Percentiles rank a stretch among this genome's conserved stretches.
Evolutionary conservation across 371 early-diverging fungal species (phyloP).

Genomic region (Chytridium lagenaria): DNA sequence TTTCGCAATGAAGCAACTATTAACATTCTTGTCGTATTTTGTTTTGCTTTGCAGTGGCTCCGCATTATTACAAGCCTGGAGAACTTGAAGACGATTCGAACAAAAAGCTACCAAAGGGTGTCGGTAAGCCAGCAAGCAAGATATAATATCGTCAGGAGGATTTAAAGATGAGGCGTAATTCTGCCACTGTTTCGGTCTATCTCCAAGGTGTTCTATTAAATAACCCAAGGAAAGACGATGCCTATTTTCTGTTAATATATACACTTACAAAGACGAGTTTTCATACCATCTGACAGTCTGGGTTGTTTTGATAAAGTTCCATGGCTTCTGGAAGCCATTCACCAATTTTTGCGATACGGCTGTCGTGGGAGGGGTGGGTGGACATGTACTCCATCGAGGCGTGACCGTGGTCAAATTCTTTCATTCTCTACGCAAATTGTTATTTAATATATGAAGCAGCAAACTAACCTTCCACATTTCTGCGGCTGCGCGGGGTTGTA

Average conservation of each 20-base stretch:
- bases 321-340: conserved; percentile 75
- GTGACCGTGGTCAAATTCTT: conserved; percentile 37
- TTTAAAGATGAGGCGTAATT: background rate
- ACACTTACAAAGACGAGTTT: too few relatives aligned
- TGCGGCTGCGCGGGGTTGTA: conserved; percentile 85
- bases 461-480: conserved; percentile 52
- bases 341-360: conserved; percentile 71
- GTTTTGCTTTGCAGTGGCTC: conserved; percentile 68
- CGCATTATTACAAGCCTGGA: conserved; percentile 87
- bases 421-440: conserved; percentile 44
- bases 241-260: too few relatives aligned
- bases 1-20: conserved; percentile 13
- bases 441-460: background rate
- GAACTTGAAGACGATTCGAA: conserved; percentile 61
- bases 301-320: conserved; percentile 3
- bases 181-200: background rate
- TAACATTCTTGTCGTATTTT: background rate
- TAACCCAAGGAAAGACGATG: conserved; percentile 3
- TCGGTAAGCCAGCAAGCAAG: conserved; percentile 40
- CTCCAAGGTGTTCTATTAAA: conserved; percentile 15
- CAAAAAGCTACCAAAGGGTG: conserved; percentile 55
- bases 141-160: conserved; percentile 1
- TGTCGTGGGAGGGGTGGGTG: conserved; percentile 79
- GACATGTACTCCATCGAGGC: conserved; percentile 70
- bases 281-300: conserved; percentile 18